A percentile compares a stretch with the other conserved stretches of the same genome.
Evolutionary conservation across 495 filamentous ascomycete genomes (phyloP).

Genomic region (Physcia stellaris): DNA sequence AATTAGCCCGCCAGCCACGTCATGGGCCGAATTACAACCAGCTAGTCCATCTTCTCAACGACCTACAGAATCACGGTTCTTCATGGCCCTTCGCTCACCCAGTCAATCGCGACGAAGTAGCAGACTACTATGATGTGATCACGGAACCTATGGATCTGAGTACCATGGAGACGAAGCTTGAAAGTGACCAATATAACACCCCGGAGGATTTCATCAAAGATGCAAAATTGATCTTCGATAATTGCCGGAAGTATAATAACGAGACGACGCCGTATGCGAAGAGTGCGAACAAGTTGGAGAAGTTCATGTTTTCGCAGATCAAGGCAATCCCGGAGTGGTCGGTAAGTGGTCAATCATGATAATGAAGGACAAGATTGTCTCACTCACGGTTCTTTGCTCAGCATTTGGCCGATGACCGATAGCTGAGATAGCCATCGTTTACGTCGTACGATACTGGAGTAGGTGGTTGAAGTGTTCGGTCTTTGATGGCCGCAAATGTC

Average conservation of each 20-base stretch:
- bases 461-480: too few relatives aligned
- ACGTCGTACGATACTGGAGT: too few relatives aligned
- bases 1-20: slow-evolving; percentile 87
- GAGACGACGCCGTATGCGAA: slow-evolving; percentile 93
- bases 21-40: slow-evolving; percentile 95
- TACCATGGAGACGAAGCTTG: slow-evolving; percentile 92
- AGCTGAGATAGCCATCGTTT: too few relatives aligned
- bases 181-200: slow-evolving; percentile 79
- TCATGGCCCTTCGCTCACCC: slow-evolving; percentile 93
- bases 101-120: slow-evolving; percentile 88
- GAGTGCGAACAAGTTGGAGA: slow-evolving; percentile 88
- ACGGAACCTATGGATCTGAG: slow-evolving; percentile 93
- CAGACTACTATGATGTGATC: slow-evolving; percentile 97
- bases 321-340: slow-evolving; percentile 94
- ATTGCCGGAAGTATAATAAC: slow-evolving; percentile 91
- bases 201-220: slow-evolving; percentile 92
- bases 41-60: slow-evolving; percentile 81
- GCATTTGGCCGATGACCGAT: too few relatives aligned
- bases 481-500: too few relatives aligned
- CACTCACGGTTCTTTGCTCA: too few relatives aligned
- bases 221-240: slow-evolving; percentile 83
- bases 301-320: slow-evolving; percentile 92
- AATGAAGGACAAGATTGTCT: too few relatives aligned
- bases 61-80: slow-evolving; percentile 82
- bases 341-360: too few relatives aligned